Conservation (phyloP, 2,329 filamentous ascomycete species). For the Nothopassalora personata region DNA sequence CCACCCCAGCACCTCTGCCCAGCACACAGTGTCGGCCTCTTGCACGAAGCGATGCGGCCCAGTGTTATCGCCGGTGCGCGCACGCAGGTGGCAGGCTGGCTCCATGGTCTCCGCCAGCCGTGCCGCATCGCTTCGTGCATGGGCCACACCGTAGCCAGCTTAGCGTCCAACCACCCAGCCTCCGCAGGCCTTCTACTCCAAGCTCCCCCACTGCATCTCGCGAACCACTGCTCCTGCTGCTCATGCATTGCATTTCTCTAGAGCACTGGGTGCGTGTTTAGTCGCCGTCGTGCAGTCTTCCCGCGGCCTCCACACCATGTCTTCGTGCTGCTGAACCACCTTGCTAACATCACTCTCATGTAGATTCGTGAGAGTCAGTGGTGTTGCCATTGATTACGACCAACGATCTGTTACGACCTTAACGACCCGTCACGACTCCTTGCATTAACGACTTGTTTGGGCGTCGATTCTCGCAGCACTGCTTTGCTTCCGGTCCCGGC, state of each 20-base stretch:
- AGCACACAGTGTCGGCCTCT: constrained; percentile 9
- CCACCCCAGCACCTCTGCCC: constrained; percentile 17
- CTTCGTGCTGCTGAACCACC: background rate
- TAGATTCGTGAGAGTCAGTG: constrained; percentile 23
- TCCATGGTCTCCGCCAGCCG: constrained; percentile 16
- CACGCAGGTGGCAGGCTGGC: constrained; percentile 2
- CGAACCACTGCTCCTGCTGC: constrained; percentile 26
- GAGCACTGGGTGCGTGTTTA: constrained; percentile 32
- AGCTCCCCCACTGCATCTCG: constrained; percentile 26
- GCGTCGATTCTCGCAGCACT: constrained; percentile 23
- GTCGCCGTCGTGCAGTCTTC: constrained; percentile 29
- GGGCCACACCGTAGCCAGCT: constrained; percentile 6
- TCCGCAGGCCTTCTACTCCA: constrained; percentile 24
- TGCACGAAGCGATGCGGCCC: constrained; percentile 8
- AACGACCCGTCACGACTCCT: constrained; percentile 29
- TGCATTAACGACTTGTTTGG: constrained; percentile 32
- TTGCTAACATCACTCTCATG: constrained; percentile 19
- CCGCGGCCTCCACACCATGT: constrained; percentile 18
- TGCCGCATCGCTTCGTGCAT: constrained; percentile 11
- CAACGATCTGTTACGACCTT: constrained; percentile 33
- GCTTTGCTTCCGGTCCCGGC: constrained; percentile 19
- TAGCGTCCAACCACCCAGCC: constrained; percentile 28
- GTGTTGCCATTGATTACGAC: constrained; percentile 26
- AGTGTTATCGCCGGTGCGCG: constrained; percentile 11
- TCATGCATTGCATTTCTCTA: constrained; percentile 34